These are phyloP conservation scores for Globisporangium abappressorium DNA, from an alignment of 352 stramenopile species.

Conservation along the genomic window DNA sequence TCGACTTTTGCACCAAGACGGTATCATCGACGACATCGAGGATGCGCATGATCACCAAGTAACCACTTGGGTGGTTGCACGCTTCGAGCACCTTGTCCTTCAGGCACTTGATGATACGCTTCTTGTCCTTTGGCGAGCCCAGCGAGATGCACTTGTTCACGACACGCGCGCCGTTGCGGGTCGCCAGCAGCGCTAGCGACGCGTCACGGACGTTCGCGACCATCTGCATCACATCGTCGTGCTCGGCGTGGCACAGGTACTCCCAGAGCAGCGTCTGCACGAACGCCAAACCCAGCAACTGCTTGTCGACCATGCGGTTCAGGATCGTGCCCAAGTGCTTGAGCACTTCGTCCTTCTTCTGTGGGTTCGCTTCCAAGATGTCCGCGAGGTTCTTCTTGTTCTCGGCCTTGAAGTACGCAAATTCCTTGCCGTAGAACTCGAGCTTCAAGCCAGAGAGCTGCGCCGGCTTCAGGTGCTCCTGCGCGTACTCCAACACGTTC, in stretches of 20 bases:
- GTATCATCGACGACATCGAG: constrained; percentile 90
- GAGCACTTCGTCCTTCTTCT: constrained; percentile 75
- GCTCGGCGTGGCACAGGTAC: constrained; percentile 81
- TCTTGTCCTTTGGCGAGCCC: constrained; percentile 86
- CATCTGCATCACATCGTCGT: constrained; percentile 81
- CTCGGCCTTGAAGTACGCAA: constrained; percentile 83
- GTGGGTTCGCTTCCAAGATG: constrained; percentile 60
- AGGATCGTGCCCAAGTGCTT: constrained; percentile 64
- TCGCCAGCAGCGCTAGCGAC: constrained; percentile 81
- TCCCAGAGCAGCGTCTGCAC: constrained; percentile 90
- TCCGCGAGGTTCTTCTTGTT: constrained; percentile 81
- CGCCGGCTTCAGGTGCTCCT: constrained; percentile 87
- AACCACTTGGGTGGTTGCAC: constrained; percentile 88
- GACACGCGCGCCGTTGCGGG: constrained; percentile 82
- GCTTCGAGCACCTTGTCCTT: constrained; percentile 90
- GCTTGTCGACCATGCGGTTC: constrained; percentile 89
- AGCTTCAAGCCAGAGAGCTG: constrained; percentile 84
- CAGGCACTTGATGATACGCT: constrained; percentile 89
- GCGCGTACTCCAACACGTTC: constrained; percentile 89
- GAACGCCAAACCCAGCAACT: constrained; percentile 84
- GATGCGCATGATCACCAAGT: constrained; percentile 88
- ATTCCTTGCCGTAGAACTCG: constrained; percentile 89
- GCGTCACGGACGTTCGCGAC: constrained; percentile 84
- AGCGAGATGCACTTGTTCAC: constrained; percentile 85
- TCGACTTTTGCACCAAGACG: constrained; percentile 87